phyloP scores from a whole-genome alignment of 768 basidiomycete genomes.

The Pholiota conissans region DNA sequence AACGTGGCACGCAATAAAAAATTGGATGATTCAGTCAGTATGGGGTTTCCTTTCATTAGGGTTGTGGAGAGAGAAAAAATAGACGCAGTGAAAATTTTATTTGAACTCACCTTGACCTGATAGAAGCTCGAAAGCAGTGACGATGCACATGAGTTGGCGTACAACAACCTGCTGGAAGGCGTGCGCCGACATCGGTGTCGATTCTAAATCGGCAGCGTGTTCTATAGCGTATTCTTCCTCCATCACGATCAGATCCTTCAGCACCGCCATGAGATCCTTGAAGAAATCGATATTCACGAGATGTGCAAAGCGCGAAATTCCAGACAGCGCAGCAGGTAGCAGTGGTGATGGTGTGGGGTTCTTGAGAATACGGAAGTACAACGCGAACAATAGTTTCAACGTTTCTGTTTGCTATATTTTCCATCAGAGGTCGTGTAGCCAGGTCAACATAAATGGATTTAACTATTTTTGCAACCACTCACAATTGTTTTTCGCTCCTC shows the following conservation, averaged over 20 bases:
- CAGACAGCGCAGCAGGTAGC: constrained; percentile 84
- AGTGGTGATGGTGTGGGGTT: constrained; percentile 75
- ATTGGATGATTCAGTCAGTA: background rate
- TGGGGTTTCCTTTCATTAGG: background rate
- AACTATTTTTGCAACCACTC: constrained; percentile 30
- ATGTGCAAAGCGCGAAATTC: constrained; percentile 92
- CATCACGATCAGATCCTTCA: constrained; percentile 73
- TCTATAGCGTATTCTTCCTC: constrained; percentile 36
- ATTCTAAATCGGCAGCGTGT: constrained; percentile 15
- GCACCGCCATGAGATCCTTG: constrained; percentile 86
- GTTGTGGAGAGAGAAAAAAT: background rate
- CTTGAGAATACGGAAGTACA: constrained; percentile 97
- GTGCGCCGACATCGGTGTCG: constrained; percentile 10
- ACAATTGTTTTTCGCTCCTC: constrained; percentile 86
- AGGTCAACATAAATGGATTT: constrained; percentile 4
- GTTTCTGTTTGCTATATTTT: constrained; percentile 91
- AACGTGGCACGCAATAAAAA: constrained; percentile 4
- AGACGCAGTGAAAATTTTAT: background rate
- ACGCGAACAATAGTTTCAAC: constrained; percentile 92
- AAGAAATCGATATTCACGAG: constrained; percentile 99
- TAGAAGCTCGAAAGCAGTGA: constrained; percentile 96
- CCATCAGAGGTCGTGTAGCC: background rate
- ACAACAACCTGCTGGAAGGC: constrained; percentile 41
- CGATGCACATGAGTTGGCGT: constrained; percentile 79
- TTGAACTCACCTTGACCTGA: constrained; percentile 81